phyloP scores from a whole-genome alignment of 139 green algal genomes.

The Chlorella sp. region DNA sequence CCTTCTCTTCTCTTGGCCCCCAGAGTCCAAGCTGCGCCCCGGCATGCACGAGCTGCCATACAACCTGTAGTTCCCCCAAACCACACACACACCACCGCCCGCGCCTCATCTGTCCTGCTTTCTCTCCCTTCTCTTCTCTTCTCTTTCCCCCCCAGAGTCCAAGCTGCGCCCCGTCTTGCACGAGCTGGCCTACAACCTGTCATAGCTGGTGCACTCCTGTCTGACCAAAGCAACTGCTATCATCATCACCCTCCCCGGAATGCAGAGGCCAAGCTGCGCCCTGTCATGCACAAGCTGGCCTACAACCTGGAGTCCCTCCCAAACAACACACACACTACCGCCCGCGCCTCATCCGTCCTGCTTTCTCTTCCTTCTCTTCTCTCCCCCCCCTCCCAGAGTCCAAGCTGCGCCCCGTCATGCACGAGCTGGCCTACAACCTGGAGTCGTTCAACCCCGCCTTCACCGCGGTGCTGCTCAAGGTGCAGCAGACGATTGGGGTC shows the following conservation, averaged over 20 bases:
- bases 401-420: constrained; percentile 84
- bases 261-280: too few relatives aligned
- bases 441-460: constrained; percentile 97
- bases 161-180: constrained; percentile 85
- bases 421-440: constrained; percentile 92
- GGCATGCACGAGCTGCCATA: constrained; percentile 63
- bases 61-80: neutral
- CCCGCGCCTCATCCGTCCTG: neutral
- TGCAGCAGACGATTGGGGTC: constrained; percentile 78
- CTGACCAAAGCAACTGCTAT: too few relatives aligned
- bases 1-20: neutral
- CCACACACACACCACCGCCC: too few relatives aligned
- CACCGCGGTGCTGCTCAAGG: constrained; percentile 86
- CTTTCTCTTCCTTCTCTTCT: neutral
- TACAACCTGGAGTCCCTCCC: neutral
- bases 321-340: too few relatives aligned
- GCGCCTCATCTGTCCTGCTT: neutral
- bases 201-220: too few relatives aligned
- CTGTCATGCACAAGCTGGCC: constrained; percentile 64
- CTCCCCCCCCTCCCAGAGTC: constrained; percentile 39
- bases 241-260: too few relatives aligned
- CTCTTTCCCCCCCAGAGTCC: constrained; percentile 41
- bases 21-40: neutral
- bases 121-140: neutral
- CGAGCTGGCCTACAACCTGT: constrained; percentile 91